These are phyloP conservation scores for Talinum fruticosum DNA, from an alignment of 148 eudicot genomes.

Conservation along the genomic window DNA sequence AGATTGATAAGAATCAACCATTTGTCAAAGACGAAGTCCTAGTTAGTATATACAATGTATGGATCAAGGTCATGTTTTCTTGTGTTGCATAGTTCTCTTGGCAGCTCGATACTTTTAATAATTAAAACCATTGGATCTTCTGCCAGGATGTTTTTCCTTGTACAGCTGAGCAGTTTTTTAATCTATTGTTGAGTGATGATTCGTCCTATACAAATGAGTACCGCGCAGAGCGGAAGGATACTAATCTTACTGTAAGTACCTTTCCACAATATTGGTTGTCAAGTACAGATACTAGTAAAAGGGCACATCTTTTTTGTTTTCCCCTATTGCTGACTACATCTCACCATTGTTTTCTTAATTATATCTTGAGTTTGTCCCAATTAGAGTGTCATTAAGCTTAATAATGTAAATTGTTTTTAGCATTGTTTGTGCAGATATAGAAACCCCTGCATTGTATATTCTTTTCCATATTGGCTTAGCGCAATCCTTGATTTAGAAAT, in stretches of 20 bases:
- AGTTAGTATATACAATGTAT: constrained; percentile 61
- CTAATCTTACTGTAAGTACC: constrained; percentile 60
- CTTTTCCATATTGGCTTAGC: too few species aligned
- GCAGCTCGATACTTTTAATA: neutral
- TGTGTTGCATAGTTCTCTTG: neutral
- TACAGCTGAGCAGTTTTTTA: constrained; percentile 78
- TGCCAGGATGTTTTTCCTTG: constrained; percentile 68
- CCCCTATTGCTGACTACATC: neutral
- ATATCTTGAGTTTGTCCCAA: neutral
- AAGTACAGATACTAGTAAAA: neutral
- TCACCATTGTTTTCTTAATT: neutral
- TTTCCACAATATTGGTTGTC: neutral
- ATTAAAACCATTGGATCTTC: constrained; percentile 12
- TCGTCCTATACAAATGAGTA: constrained; percentile 63
- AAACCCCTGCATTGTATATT: too few species aligned
- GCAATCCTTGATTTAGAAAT: too few species aligned
- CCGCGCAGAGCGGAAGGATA: constrained; percentile 72
- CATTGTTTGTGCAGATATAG: too few species aligned
- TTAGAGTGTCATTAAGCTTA: too few species aligned
- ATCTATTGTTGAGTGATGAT: constrained; percentile 63
- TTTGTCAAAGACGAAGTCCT: constrained; percentile 84
- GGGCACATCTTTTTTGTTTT: neutral
- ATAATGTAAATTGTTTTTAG: too few species aligned
- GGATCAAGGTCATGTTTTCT: constrained; percentile 6
- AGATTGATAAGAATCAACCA: constrained; percentile 59